phyloP scores from a whole-genome alignment of 768 basidiomycete species.

The Boletus rex-veris region DNA sequence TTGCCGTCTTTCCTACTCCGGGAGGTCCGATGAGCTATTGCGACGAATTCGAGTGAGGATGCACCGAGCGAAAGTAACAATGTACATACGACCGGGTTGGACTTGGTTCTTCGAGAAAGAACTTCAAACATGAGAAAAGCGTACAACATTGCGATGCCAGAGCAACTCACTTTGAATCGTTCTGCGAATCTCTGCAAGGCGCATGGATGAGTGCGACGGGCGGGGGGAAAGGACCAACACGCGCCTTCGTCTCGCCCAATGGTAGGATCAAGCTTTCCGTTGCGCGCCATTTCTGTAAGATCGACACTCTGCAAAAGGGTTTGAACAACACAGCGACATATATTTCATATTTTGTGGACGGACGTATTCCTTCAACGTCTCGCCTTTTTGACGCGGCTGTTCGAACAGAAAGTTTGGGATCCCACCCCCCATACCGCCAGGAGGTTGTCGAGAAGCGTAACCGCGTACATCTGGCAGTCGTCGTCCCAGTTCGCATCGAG shows the following conservation, averaged over 20 bases:
- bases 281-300: constrained; percentile 75
- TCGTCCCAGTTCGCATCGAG: neutral
- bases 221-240: neutral
- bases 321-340: neutral
- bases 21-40: constrained; percentile 75
- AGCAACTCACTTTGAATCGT: constrained; percentile 78
- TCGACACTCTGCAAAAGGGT: constrained; percentile 62
- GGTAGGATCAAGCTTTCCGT: constrained; percentile 86
- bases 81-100: constrained; percentile 74
- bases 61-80: neutral
- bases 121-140: constrained; percentile 39
- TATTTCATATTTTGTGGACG: constrained; percentile 25
- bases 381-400: constrained; percentile 72
- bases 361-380: constrained; percentile 79
- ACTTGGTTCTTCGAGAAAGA: constrained; percentile 84
- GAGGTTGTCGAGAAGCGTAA: constrained; percentile 50
- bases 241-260: constrained; percentile 85
- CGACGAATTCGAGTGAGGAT: neutral
- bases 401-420: constrained; percentile 59
- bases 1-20: constrained; percentile 92
- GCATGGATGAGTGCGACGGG: neutral
- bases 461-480: constrained; percentile 22
- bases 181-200: constrained; percentile 69
- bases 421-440: constrained; percentile 33
- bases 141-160: neutral